Evolutionary conservation across 441 rosid genomes (phyloP).

Genomic region (Populus hybrid): DNA sequence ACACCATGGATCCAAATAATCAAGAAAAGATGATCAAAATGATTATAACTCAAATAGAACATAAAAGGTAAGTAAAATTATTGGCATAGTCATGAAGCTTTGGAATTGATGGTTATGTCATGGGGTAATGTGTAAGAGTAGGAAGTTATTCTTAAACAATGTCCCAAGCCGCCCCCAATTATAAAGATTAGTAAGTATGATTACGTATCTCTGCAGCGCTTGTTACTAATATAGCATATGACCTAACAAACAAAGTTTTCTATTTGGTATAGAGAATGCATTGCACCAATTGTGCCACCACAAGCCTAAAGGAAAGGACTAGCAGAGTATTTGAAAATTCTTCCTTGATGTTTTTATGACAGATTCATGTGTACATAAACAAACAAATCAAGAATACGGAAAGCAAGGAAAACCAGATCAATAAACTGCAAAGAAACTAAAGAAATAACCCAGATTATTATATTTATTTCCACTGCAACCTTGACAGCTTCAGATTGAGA

Average conservation of each 20-base stretch:
- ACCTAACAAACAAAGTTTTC: background rate
- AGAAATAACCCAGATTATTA: conserved; percentile 24
- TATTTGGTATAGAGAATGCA: background rate
- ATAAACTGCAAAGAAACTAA: background rate
- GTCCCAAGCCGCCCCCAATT: background rate
- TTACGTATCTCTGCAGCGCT: background rate
- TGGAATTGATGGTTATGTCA: background rate
- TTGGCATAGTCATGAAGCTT: background rate
- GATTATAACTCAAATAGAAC: background rate
- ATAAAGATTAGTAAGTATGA: background rate
- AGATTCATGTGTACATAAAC: background rate
- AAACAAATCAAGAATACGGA: conserved; percentile 11
- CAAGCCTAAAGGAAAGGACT: background rate
- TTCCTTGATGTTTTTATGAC: background rate
- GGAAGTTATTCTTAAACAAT: background rate
- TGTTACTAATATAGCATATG: background rate
- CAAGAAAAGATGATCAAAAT: background rate
- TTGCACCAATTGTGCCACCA: background rate
- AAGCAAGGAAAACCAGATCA: conserved; percentile 22
- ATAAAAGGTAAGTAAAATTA: background rate
- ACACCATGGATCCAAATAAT: background rate
- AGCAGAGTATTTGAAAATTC: background rate
- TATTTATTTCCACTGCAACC: conserved; percentile 6
- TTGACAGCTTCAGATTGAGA: background rate
- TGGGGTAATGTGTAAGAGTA: background rate